Base-by-base conservation (phyloP, 148 eudicot species). In the Cornus kousa region DNA sequence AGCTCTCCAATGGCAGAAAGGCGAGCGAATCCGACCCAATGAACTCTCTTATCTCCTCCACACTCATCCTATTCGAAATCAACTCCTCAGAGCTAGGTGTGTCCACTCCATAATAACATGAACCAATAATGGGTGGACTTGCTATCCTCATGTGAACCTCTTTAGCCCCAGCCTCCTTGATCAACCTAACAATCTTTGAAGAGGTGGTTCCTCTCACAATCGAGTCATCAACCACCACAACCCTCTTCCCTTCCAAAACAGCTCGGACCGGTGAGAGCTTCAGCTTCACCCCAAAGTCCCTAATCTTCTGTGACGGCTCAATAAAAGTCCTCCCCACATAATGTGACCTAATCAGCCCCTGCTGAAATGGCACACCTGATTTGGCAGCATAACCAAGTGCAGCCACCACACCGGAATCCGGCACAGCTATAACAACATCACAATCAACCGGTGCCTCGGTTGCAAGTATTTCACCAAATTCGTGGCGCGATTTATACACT, bases 371-470 rank as follows among this genome's bases (percentile, higher is more conserved):
- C 1, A 88, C 88, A 14, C 91, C 91, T 4, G 89, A 85, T 68
- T 94, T 86, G 1, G 69, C 89, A 4, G 98, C 97, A 74, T 92
- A 94, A 11, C 98, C 98, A 31, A 94, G 82, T 1, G 98, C 98
- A 22, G 98, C 93, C 5, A 94, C 98, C 16, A 94, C 98, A 16
- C 98, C 98, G 0, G 98, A 94, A 79, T 94, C 98, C 7, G 97
- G 97, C 74, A 94, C 98, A 20, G 98, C 97, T 10, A 94, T 94
- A 59, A 94, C 98, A 33, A 94, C 94, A 83, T 94, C 98, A 74
- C 98, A 94, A 6, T 94, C 98, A 17, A 86, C 95, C 0, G 97
- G 97, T 0, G 91, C 80, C 76, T 88, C 97, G 0, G 81, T 87
- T 0, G 97, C 94, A 23, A 92, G 81, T 12, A 90, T 87, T 83